Evolutionary conservation across 2,329 filamentous ascomycete genomes (phyloP).

Genomic region (Phaeosphaeriaceae sp.): DNA sequence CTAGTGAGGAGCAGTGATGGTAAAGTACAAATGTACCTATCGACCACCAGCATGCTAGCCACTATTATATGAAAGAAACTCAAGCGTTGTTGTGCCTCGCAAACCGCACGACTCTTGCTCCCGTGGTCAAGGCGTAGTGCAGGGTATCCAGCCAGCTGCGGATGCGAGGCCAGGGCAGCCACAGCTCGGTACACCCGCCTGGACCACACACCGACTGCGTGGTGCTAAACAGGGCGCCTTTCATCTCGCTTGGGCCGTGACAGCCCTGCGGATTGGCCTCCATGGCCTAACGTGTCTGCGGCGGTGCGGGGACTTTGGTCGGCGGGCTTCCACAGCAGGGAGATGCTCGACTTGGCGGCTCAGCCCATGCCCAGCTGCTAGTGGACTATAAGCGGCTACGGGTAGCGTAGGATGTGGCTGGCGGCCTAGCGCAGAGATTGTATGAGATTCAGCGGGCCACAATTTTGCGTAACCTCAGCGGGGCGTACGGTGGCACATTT

Average conservation of each 20-base stretch:
- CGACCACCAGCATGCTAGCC: conserved; percentile 5
- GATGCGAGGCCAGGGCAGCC: conserved; percentile 22
- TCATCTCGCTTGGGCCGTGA: conserved; percentile 25
- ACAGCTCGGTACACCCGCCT: conserved; percentile 16
- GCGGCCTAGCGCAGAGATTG: neutral
- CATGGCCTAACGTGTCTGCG: conserved; percentile 9
- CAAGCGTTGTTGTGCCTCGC: conserved; percentile 16
- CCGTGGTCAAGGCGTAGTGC: conserved; percentile 13
- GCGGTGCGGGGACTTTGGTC: conserved; percentile 16
- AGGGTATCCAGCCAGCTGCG: conserved; percentile 22
- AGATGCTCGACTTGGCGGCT: conserved; percentile 12
- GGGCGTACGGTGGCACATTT: conserved; percentile 11
- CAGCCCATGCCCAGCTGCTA: conserved; percentile 4
- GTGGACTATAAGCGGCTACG: conserved; percentile 4
- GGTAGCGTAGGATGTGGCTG: neutral
- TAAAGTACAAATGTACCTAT: conserved; percentile 11
- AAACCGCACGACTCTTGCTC: conserved; percentile 14
- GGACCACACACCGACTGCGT: conserved; percentile 20
- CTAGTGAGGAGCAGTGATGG: conserved; percentile 10
- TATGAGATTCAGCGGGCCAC: conserved; percentile 20
- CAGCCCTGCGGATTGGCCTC: conserved; percentile 12
- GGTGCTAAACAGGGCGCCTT: conserved; percentile 19
- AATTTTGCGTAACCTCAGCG: conserved; percentile 12
- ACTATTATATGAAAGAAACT: conserved; percentile 29
- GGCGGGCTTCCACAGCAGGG: conserved; percentile 1